Evolutionary conservation across 495 filamentous ascomycete genomes (phyloP), one percentile per base, ranked within the genome.

Genomic region (Clohesyomyces aquaticus): DNA sequence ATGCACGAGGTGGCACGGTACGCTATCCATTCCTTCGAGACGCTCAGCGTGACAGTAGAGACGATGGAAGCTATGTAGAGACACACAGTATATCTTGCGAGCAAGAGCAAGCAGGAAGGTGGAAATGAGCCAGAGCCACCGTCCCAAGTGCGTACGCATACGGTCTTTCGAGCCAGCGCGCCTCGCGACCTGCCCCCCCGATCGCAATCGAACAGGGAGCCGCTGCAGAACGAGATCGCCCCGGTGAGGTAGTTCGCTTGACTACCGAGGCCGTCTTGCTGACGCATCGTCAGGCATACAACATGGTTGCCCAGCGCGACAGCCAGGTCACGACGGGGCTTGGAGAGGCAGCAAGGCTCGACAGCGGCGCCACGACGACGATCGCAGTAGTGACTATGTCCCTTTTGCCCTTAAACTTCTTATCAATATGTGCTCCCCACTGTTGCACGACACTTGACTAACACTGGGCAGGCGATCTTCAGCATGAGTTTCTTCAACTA

Each of bases 21-120:
- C 29, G 48, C 58, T 19, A 61, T 61, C 23, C 58, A 61, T 26
- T 61, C 58, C 29, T 25, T 43, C 23, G 29, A 61, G 45, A 53
- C 58, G 8, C 58, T 61, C 47, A 45, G 48, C n/a, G 58, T 53
- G 21, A 19, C 32, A 19, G 28, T 61, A 3, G 58, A 54, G 32
- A 54, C 58, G 28, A 3, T 61, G 12, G 47, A 21, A 3, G 58
- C 58, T 21, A 18, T 61, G 18, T 10, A 61, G 45, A 25, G 32
- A 38, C 32, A 38, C 6, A 14, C 14, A 14, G 6, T 6, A 14
- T 6, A 38, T 38, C 14, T 6, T 52, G 18, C 58, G 51, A 11
- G 48, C 48, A 38, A 6, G 14, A 38, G 32, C 32, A 14, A 38
- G 32, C 6, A 38, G 14, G n/a, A n/a, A 14, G 32, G n/a, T n/a